Evolutionary conservation across 208 protist genomes (phyloP).

Genomic region (Lotmaria passim): DNA sequence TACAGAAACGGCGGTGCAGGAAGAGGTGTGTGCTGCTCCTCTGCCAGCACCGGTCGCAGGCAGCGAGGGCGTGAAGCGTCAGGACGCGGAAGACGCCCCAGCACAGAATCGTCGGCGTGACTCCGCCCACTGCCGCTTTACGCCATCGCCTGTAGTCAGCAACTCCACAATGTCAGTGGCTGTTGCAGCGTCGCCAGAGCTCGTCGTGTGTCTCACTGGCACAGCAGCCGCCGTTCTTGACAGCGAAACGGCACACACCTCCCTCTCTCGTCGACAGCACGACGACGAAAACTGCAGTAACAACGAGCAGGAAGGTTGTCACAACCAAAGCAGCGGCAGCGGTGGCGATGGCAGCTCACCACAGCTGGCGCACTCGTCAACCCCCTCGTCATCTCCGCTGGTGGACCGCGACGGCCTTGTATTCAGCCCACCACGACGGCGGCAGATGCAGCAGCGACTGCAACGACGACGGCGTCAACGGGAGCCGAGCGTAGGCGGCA

Average conservation of each 20-base stretch:
- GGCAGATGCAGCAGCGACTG: slow-evolving; percentile 16
- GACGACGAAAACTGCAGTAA: not conserved
- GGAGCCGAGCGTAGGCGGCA: not conserved
- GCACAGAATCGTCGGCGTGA: not conserved
- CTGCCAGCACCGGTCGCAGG: not conserved
- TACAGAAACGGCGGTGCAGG: no score
- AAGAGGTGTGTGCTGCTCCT: not conserved
- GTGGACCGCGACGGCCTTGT: slow-evolving; percentile 40
- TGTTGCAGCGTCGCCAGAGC: not conserved
- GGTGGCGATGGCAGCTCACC: not conserved
- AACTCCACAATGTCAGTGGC: no score
- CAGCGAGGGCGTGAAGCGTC: not conserved
- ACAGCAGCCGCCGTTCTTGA: not conserved
- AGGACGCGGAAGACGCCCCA: not conserved
- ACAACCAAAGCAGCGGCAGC: not conserved
- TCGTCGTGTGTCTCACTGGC: slow-evolving; percentile 3
- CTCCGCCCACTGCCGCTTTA: not conserved
- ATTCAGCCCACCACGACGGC: slow-evolving; percentile 35
- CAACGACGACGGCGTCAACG: slow-evolving; percentile 15
- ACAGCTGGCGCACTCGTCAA: not conserved
- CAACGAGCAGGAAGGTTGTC: no score
- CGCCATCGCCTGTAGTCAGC: no score
- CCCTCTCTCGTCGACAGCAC: not conserved
- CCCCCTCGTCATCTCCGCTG: slow-evolving; percentile 7
- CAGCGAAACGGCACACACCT: no score